Evolutionary conservation across 2,329 filamentous ascomycete genomes (phyloP), one percentile per base, ranked within the genome.

Genomic region (Stemphylium vesicarium): DNA sequence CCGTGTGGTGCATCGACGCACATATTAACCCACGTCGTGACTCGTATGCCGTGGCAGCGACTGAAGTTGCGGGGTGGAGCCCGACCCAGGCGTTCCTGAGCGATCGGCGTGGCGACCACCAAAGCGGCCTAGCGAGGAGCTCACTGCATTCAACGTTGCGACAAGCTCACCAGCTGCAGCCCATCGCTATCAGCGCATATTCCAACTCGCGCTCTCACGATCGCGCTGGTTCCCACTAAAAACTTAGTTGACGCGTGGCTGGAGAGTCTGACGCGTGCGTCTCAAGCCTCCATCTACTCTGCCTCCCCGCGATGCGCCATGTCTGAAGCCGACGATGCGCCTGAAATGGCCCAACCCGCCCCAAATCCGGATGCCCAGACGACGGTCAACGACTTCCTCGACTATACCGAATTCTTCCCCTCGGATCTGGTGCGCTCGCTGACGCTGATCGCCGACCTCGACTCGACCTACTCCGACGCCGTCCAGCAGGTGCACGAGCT

Each of bases 351-450:
- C 33, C 59, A 62, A 35, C 77, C 79, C 20, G 79, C 81, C 47
- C 80, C 81, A 50, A 85, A 88, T 68, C 85, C 86, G 31, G 86
- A 88, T 67, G 84, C 85, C 52, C 85, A 88, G 69, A 84, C 85
- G 31, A 87, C 85, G 22, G 83, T 88, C 40, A 87, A 85, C 60
- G 86, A 88, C 72, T 88, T 86, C 72, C 83, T 88, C 54, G 85
- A 88, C 72, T 88, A 88, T 75, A 88, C 86, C 59, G 86, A 88
- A 75, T 87, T 86, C 78, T 86, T 87, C 53, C 86, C 86, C 31
- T 84, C 85, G 9, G 85, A 88, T 69, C 78, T 88, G 20, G 80
- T 83, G 54, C 85, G 86, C 65, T 87, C 85, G 59, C 76, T 88
- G 49, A 85, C 82, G 46, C 78, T 88, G 53, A 86, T 88, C 65